phyloP scores from a whole-genome alignment of 208 protist genomes.

The Crithidia fasciculata region DNA sequence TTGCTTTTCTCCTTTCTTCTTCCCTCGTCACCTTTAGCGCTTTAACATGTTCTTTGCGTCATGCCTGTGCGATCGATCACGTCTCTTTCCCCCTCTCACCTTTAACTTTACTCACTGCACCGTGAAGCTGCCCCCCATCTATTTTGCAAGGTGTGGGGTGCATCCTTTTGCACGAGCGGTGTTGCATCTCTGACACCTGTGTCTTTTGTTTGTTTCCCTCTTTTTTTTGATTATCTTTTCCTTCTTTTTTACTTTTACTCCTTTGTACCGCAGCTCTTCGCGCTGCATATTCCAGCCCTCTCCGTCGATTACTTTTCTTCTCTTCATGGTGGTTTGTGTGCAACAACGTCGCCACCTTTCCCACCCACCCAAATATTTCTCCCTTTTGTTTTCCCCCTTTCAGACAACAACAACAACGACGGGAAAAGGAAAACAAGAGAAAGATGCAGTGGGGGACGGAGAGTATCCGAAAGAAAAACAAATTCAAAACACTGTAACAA shows the following conservation, averaged over 20 bases:
- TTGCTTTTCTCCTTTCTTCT: neutral
- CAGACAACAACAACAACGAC: neutral
- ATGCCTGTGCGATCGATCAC: too few relatives aligned
- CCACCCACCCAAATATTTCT: neutral
- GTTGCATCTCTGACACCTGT: neutral
- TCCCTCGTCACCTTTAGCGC: neutral
- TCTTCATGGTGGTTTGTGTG: neutral
- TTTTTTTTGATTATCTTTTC: neutral
- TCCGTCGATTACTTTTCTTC: neutral
- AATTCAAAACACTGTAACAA: too few relatives aligned
- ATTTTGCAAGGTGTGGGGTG: too few relatives aligned
- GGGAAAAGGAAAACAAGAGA: too few relatives aligned
- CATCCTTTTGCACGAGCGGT: too few relatives aligned
- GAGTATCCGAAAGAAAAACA: too few relatives aligned
- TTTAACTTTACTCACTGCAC: too few relatives aligned
- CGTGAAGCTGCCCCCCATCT: too few relatives aligned
- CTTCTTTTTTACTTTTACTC: neutral
- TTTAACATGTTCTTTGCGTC: neutral
- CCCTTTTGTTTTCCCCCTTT: neutral
- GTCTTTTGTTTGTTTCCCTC: neutral
- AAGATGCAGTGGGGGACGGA: too few relatives aligned
- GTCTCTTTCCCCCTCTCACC: too few relatives aligned
- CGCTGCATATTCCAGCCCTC: neutral
- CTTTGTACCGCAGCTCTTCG: neutral
- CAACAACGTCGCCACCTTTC: too few relatives aligned